Evolutionary conservation across 1,139 yeast species (phyloP).

Genomic region (Taphrina wiesneri): DNA sequence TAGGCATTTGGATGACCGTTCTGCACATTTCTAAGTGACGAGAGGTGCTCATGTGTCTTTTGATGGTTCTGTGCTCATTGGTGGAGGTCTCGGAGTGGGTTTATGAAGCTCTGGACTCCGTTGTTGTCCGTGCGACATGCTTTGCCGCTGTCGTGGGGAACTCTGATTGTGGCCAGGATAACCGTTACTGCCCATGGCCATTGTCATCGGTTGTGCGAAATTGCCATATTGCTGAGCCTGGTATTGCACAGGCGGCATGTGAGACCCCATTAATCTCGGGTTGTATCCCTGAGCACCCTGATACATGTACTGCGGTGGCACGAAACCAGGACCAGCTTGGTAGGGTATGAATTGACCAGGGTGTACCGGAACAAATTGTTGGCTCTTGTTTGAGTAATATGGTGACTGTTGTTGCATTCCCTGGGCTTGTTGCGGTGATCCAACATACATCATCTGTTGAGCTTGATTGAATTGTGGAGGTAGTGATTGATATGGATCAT

Average conservation of each 20-base stretch:
- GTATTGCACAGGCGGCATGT: slow-evolving; percentile 6
- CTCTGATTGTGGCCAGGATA: not conserved
- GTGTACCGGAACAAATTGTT: slow-evolving; percentile 6
- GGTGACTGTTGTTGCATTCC: slow-evolving; percentile 2
- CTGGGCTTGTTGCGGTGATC: slow-evolving; percentile 16
- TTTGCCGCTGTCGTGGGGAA: slow-evolving; percentile 2
- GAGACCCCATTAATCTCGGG: slow-evolving; percentile 1
- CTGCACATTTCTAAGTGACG: not conserved
- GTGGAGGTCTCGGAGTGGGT: slow-evolving; percentile 16
- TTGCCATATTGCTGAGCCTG: not conserved
- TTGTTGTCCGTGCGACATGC: slow-evolving; percentile 1
- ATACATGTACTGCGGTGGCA: slow-evolving; percentile 25
- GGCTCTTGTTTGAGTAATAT: slow-evolving; percentile 1
- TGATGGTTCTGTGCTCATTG: slow-evolving; percentile 2
- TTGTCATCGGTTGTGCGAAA: not conserved
- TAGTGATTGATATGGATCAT: not conserved
- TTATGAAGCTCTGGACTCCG: slow-evolving; percentile 21
- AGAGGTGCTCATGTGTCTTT: not conserved
- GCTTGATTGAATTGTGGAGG: not conserved
- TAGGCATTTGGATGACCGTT: not conserved
- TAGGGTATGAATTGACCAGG: slow-evolving; percentile 15
- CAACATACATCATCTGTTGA: slow-evolving; percentile 14
- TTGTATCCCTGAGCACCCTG: slow-evolving; percentile 4
- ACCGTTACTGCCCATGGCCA: not conserved
- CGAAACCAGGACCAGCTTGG: not conserved